Evolutionary conservation across 2,329 filamentous ascomycete genomes (phyloP), one percentile per base, ranked within the genome.

Genomic region (Ophiostoma fasciatum): DNA sequence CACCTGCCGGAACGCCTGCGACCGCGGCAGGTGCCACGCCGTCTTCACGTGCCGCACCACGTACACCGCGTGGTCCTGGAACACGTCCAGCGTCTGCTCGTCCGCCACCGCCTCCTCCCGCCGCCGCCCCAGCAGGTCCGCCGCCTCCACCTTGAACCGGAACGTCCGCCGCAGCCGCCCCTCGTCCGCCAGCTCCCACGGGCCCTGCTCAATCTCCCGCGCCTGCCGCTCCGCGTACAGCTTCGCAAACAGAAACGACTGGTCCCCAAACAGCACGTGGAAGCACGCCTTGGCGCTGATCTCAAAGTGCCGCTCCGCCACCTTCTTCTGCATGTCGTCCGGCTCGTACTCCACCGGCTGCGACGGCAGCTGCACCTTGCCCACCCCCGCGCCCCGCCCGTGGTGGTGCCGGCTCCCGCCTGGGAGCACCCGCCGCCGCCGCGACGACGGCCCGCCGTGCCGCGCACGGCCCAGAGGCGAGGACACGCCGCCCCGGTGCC

Each of bases 201-300:
- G 83, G 0, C 82, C 81, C 56, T 94, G 87, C 3, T 79, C 74
- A 43, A 94, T 85, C 43, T 78, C 74, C 53, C 78, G 72, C 12
- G 82, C 83, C 48, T 77, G 71, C 35, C 82, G 71, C 53, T 93
- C 84, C 52, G 83, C 79, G 53, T 94, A 88, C 21, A 96, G 65
- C 49, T 88, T 76, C 48, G 90, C 84, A 59, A 94, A 98, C 27
- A 96, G 78, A 23, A 87, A 83, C 53, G 83, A 93, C 59, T 88
- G 93, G 56, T 98, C 90, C 26, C 90, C 90, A 56, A 96, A 98
- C 35, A 98, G 69, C 13, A 96, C 82, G 51, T 96, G 88, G 55
- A 96, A 98, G 39, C 94, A 75, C 0, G 83, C 84, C 56, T 98
- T 96, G 31, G 90, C 80, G 43, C 83, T 92, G 42, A 96, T 78